Conservation (phyloP, 495 filamentous ascomycete genomes). For the Aspergillus ellipticus region DNA sequence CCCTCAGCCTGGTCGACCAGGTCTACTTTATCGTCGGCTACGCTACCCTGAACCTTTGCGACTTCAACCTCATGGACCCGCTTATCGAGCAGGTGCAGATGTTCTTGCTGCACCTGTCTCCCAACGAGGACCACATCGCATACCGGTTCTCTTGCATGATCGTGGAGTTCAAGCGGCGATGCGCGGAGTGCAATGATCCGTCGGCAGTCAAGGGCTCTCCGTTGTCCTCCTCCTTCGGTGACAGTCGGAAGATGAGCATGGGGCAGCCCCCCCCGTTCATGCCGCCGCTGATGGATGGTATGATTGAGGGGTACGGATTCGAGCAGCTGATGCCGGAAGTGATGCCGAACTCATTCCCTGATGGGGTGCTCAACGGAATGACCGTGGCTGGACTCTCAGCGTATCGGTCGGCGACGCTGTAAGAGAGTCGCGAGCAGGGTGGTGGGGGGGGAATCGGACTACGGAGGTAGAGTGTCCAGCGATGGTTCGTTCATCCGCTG, state of each 20-base stretch:
- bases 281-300: constrained; percentile 8
- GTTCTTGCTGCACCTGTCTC: constrained; percentile 36
- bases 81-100: constrained; percentile 36
- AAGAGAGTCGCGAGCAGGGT: neutral
- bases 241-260: constrained; percentile 11
- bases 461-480: neutral
- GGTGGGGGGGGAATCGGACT: neutral
- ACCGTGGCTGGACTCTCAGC: constrained; percentile 3
- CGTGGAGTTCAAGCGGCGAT: constrained; percentile 14
- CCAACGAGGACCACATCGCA: constrained; percentile 35
- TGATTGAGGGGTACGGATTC: constrained; percentile 14
- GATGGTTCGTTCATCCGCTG: neutral
- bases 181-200: constrained; percentile 11
- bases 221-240: constrained; percentile 12
- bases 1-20: constrained; percentile 34
- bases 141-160: constrained; percentile 25
- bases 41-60: constrained; percentile 39
- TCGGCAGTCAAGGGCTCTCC: neutral
- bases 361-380: constrained; percentile 11
- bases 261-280: constrained; percentile 10
- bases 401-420: constrained; percentile 1
- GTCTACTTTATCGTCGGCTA: constrained; percentile 39
- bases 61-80: constrained; percentile 35
- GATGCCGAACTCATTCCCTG: constrained; percentile 10
- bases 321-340: constrained; percentile 16